A percentile compares a stretch with the other conserved stretches of the same genome.
These are phyloP conservation scores for Pseudonitzschia pungens DNA, from an alignment of 108 stramenopile genomes.

Conservation along the genomic window DNA sequence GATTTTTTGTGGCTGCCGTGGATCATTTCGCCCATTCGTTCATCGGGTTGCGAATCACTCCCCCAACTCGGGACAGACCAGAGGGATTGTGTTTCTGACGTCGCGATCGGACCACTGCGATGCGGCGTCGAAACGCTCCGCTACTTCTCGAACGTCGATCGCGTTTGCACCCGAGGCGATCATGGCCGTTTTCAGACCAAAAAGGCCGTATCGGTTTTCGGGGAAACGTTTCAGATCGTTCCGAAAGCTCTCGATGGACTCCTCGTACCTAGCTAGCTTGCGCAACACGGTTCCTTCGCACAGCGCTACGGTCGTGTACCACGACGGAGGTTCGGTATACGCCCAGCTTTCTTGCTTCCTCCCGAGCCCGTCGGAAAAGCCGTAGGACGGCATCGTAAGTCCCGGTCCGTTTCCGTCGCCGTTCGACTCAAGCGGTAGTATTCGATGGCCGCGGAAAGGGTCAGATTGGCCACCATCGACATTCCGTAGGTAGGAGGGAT, in stretches of 20 bases:
- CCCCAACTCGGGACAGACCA: conserved; percentile 6
- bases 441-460: not conserved
- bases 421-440: not conserved
- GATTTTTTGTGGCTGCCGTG: no score
- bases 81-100: not conserved
- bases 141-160: not conserved
- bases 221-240: not conserved
- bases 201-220: conserved; percentile 1
- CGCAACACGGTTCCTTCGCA: conserved; percentile 12
- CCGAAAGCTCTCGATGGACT: not conserved
- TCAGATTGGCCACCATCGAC: not conserved
- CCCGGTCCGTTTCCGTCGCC: not conserved
- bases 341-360: conserved; percentile 11
- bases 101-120: not conserved
- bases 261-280: not conserved
- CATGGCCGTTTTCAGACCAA: not conserved
- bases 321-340: conserved; percentile 5
- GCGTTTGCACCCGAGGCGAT: not conserved
- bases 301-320: not conserved
- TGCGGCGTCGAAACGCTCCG: not conserved
- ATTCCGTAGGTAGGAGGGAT: not conserved
- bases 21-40: no score
- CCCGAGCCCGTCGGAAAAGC: not conserved
- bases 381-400: not conserved
- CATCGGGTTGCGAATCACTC: not conserved